Percentiles rank a stretch among this genome's conserved stretches.
phyloP scores from a whole-genome alignment of 2,329 filamentous ascomycete genomes.

The Cytospora leucostoma region DNA sequence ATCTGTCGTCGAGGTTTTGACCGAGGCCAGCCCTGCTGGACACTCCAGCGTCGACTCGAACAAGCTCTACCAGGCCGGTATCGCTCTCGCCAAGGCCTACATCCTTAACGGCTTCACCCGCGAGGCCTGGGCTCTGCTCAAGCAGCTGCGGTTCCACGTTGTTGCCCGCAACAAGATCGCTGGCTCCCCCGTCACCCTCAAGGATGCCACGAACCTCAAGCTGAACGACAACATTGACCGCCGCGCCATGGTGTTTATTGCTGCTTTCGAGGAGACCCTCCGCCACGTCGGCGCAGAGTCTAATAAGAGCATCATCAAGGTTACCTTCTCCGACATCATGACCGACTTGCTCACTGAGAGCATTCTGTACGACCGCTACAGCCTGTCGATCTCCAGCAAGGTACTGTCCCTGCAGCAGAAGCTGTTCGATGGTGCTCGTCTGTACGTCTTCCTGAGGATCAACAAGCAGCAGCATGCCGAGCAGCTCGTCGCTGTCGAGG shows the following conservation, averaged over 20 bases:
- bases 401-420: slow-evolving; percentile 26
- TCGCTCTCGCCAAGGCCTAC: slow-evolving; percentile 27
- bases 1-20: slow-evolving; percentile 26
- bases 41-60: slow-evolving; percentile 25
- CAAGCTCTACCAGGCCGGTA: slow-evolving; percentile 27
- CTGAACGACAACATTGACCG: slow-evolving; percentile 26
- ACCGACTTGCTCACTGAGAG: slow-evolving; percentile 27
- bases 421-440: slow-evolving; percentile 27
- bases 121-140: slow-evolving; percentile 27
- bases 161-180: slow-evolving; percentile 27
- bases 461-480: slow-evolving; percentile 27
- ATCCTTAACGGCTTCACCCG: slow-evolving; percentile 22
- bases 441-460: slow-evolving; percentile 28
- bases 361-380: slow-evolving; percentile 28
- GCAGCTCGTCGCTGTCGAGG: slow-evolving; percentile 27
- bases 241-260: slow-evolving; percentile 28
- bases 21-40: slow-evolving; percentile 25
- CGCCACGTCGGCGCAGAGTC: slow-evolving; percentile 21
- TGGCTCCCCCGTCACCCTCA: slow-evolving; percentile 18
- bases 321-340: slow-evolving; percentile 29
- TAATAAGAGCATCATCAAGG: slow-evolving; percentile 25
- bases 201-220: slow-evolving; percentile 24
- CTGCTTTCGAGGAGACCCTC: slow-evolving; percentile 27
- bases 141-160: slow-evolving; percentile 28
- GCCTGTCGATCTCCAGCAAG: slow-evolving; percentile 27